These are phyloP conservation scores for Camillea tinctor DNA, from an alignment of 2,329 filamentous ascomycete genomes.

Conservation along the genomic window DNA sequence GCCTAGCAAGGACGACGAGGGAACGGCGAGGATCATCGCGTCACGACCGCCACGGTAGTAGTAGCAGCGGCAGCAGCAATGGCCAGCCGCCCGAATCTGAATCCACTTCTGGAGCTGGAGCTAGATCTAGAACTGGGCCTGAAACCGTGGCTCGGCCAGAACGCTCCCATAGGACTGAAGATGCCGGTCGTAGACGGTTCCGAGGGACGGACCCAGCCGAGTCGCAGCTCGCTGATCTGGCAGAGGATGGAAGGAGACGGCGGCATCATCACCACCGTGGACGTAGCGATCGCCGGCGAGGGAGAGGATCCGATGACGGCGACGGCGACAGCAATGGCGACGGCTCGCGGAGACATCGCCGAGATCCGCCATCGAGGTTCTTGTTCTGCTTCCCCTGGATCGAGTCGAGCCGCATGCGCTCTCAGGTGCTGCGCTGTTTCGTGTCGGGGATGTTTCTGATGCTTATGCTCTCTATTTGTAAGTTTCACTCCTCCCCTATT, in stretches of 20 bases:
- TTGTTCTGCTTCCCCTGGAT: constrained; percentile 57
- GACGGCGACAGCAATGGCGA: not conserved
- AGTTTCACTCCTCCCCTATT: constrained; percentile 33
- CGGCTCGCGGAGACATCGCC: constrained; percentile 14
- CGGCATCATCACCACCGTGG: constrained; percentile 20
- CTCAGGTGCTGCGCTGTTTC: constrained; percentile 59
- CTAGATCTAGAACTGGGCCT: too few species aligned
- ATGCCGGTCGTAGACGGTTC: constrained; percentile 28
- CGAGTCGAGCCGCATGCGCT: constrained; percentile 51
- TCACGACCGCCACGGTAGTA: constrained; percentile 19
- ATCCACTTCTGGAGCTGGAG: too few species aligned
- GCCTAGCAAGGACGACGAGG: constrained; percentile 40
- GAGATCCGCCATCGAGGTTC: constrained; percentile 41
- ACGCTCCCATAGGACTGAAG: constrained; percentile 18
- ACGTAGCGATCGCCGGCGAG: constrained; percentile 5
- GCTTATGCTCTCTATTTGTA: constrained; percentile 64
- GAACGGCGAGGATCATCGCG: constrained; percentile 34
- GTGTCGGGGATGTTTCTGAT: constrained; percentile 64
- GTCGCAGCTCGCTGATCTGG: constrained; percentile 44
- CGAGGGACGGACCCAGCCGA: constrained; percentile 49
- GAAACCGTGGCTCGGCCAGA: constrained; percentile 19
- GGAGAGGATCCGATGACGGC: not conserved
- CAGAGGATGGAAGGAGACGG: constrained; percentile 40
- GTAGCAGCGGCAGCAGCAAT: too few species aligned
- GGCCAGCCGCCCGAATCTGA: constrained; percentile 2